Evolutionary conservation across 2,329 filamentous ascomycete genomes (phyloP), one percentile per base, ranked within the genome.

Genomic region (Aspergillus terreus): DNA sequence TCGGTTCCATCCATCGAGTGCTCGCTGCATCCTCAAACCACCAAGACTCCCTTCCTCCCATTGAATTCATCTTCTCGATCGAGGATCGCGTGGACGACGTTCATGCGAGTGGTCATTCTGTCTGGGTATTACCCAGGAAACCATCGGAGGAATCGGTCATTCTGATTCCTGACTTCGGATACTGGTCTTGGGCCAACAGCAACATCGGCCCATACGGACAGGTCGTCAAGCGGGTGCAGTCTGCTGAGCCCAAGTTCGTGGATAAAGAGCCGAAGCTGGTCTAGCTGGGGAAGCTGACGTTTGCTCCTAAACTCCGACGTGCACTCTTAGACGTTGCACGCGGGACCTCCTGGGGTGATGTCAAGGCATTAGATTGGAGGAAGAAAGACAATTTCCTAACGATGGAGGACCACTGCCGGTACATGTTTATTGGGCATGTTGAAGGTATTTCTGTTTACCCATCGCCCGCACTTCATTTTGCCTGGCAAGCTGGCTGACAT

Each of bases 151-250:
- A 71, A 40, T 66, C 73, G 1, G 68, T 72, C 33, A 79, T 77
- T 76, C 63, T 80, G 14, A 78, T 79, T 56, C 77, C 78, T 0
- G 77, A 80, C 55, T 79, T 79, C 60, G 77, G 76, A 42, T 78
- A 74, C 62, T 80, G 76, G 74, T 70, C 71, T 4, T 79, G 75
- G 76, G 74, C 76, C 10, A 69, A 71, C 27, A 70, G 68, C 32
- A 58, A 59, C 9, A 67, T 72, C 32, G 70, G 69, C 0, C 67
- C 70, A 1, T 71, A 64, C 43, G 63, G 68, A 44, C 63, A 71
- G 44, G 69, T 72, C 4, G 69, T 71, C 6, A 60, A 67, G 19
- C 57, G 59, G 1, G 64, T 69, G 38, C 54, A 65, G 30, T 55
- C 57, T 9, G 23, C 56, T 1, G 66, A 65, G 47, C 44, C 65